A percentile compares a stretch with the other conserved stretches of the same genome.
phyloP scores from a whole-genome alignment of 225 moss, liverwort and hornwort species.

The Bryoerythrophyllum caledonicum region DNA sequence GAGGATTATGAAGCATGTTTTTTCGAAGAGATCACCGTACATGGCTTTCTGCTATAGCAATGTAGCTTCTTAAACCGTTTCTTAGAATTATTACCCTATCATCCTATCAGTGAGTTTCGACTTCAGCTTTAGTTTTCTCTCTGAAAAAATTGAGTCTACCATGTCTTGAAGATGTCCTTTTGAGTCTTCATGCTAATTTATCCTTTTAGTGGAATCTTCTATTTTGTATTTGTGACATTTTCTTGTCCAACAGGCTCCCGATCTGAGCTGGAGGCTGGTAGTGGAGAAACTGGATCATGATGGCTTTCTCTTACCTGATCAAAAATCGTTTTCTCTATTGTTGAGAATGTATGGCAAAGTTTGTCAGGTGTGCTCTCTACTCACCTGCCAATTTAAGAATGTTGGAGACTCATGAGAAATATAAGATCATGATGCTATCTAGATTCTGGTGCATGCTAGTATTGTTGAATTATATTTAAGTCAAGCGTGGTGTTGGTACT shows the following conservation, averaged over 20 bases:
- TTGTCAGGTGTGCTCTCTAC: slow-evolving; percentile 47
- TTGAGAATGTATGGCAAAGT: slow-evolving; percentile 73
- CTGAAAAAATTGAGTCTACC: background rate
- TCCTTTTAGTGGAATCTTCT: slow-evolving; percentile 5
- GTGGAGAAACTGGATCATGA: slow-evolving; percentile 93
- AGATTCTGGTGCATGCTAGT: background rate
- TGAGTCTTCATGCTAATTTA: background rate
- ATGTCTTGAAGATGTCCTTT: background rate
- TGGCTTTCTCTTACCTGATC: slow-evolving; percentile 86
- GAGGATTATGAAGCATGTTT: slow-evolving; percentile 11
- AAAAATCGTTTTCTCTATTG: slow-evolving; percentile 71
- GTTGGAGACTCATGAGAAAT: slow-evolving; percentile 15
- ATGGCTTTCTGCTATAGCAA: slow-evolving; percentile 3
- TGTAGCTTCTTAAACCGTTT: background rate
- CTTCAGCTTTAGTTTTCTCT: background rate
- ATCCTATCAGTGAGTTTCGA: background rate
- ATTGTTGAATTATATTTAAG: background rate
- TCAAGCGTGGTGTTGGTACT: slow-evolving; percentile 7
- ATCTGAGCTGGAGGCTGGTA: slow-evolving; percentile 73
- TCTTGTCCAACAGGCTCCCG: slow-evolving; percentile 53
- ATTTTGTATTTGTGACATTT: slow-evolving; percentile 24
- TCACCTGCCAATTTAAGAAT: slow-evolving; percentile 2
- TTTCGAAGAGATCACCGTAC: background rate
- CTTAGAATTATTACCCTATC: background rate
- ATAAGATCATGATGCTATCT: slow-evolving; percentile 1